Evolutionary conservation across 2,329 filamentous ascomycete species (phyloP).

Genomic region (Ambrosiella beaveri): DNA sequence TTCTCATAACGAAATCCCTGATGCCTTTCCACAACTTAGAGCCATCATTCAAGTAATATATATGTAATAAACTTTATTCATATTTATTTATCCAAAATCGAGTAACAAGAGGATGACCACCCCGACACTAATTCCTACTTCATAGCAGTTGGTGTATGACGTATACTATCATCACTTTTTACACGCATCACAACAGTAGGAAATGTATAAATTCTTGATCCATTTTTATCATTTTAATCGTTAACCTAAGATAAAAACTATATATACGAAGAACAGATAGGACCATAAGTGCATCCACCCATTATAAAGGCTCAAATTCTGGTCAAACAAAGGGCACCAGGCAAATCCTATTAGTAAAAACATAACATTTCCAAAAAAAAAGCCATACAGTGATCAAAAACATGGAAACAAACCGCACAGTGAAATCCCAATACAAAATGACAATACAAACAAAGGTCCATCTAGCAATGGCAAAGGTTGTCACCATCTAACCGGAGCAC

Average conservation of each 20-base stretch:
- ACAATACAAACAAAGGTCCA: neutral
- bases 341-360: neutral
- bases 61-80: no score
- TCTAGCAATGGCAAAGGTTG: neutral
- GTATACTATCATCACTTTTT: no score
- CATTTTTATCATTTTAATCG: neutral
- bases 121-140: no score
- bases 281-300: neutral
- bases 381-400: neutral
- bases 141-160: no score
- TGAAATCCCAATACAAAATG: neutral
- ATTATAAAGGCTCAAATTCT: neutral
- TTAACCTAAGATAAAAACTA: neutral
- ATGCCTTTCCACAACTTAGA: no score
- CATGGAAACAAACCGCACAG: neutral
- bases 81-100: no score
- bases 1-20: no score
- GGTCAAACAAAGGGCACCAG: no score
- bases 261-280: neutral
- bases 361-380: neutral
- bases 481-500: constrained; percentile 68
- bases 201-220: no score
- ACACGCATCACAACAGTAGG: no score
- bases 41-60: no score
- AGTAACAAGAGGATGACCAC: no score